Evolutionary conservation across 1,139 yeast genomes (phyloP).

Genomic region (Candida freyschussii): DNA sequence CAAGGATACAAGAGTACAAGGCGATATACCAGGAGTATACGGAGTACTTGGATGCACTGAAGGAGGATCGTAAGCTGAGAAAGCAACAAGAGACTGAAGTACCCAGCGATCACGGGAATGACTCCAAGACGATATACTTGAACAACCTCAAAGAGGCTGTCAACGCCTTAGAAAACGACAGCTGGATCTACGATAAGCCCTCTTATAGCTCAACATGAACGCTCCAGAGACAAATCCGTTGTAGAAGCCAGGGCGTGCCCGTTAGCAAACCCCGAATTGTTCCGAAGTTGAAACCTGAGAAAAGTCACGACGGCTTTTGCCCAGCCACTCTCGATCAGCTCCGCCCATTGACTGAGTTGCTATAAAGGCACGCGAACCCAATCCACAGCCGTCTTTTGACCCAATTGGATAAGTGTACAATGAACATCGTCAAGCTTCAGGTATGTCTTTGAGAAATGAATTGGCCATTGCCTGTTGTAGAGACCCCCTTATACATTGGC

Average conservation of each 20-base stretch:
- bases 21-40: slow-evolving; percentile 15
- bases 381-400: too few relatives aligned
- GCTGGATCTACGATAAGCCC: slow-evolving; percentile 8
- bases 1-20: slow-evolving; percentile 14
- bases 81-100: slow-evolving; percentile 7
- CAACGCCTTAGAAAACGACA: slow-evolving; percentile 6
- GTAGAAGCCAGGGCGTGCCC: too few relatives aligned
- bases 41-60: slow-evolving; percentile 6
- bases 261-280: too few relatives aligned
- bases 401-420: too few relatives aligned
- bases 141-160: slow-evolving; percentile 10
- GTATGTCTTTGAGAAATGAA: slow-evolving; percentile 27
- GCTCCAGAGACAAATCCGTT: too few relatives aligned
- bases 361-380: too few relatives aligned
- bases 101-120: slow-evolving; percentile 1
- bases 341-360: too few relatives aligned
- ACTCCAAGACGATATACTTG: slow-evolving; percentile 4
- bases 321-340: too few relatives aligned
- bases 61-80: slow-evolving; percentile 6
- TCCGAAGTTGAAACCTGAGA: too few relatives aligned
- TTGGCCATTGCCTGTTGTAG: neutral
- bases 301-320: too few relatives aligned
- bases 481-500: neutral
- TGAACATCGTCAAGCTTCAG: slow-evolving; percentile 54
- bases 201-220: too few relatives aligned